These are phyloP conservation scores for Trichoderma virens DNA, from an alignment of 495 filamentous ascomycete species.

Conservation along the genomic window DNA sequence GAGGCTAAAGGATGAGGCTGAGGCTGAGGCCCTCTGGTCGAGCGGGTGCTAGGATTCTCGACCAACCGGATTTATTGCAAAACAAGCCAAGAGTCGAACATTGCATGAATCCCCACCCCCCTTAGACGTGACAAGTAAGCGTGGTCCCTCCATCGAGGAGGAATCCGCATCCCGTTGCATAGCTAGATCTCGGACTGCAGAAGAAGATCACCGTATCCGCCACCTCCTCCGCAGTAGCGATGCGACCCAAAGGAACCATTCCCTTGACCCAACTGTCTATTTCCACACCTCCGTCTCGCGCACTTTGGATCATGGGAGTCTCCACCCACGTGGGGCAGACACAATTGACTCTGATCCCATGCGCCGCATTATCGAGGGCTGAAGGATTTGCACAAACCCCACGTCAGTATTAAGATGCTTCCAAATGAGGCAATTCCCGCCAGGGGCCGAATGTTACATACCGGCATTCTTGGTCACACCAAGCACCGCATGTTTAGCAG, in stretches of 20 bases:
- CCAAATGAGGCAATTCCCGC: neutral
- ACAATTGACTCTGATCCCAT: constrained; percentile 36
- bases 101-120: neutral
- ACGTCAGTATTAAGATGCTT: neutral
- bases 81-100: neutral
- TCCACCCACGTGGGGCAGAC: constrained; percentile 37
- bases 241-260: constrained; percentile 24
- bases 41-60: neutral
- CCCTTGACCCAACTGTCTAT: constrained; percentile 13
- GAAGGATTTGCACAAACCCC: neutral
- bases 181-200: constrained; percentile 32
- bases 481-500: constrained; percentile 42
- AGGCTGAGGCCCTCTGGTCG: neutral
- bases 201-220: constrained; percentile 37
- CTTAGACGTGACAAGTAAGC: neutral
- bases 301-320: constrained; percentile 30
- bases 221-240: constrained; percentile 34
- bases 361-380: constrained; percentile 27
- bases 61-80: neutral
- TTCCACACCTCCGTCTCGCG: neutral
- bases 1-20: neutral
- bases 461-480: constrained; percentile 41
- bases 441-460: constrained; percentile 14
- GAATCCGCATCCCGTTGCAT: constrained; percentile 24
- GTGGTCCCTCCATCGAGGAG: constrained; percentile 23